Evolutionary conservation across 306 rosid species (phyloP), one percentile per base, ranked within the genome.

Genomic region (Betula pendula): DNA sequence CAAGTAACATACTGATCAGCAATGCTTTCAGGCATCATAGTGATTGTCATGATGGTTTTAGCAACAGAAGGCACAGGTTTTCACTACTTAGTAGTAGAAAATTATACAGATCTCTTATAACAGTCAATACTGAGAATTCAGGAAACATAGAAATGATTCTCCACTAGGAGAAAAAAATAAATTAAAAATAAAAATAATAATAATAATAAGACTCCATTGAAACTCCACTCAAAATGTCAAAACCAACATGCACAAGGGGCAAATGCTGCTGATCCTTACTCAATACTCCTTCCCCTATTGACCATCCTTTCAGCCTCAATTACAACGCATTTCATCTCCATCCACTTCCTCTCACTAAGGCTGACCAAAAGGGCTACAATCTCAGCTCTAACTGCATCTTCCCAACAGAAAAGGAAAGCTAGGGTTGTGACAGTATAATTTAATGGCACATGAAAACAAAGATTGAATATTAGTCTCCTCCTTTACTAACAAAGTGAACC

Each of bases 31-130:
- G 29, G 58, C 20, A 10, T 72, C 16, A 72, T 12, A 17, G 24
- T 6, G 33, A 35, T 45, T 80, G 22, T 43, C 43, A 31, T 53
- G 76, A 68, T 79, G 75, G 19, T 60, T 60, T 60, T 60, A 29
- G 19, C 9, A 60, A 60, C 16, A 25, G 65, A 58, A 58, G 19
- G 9, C 35, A 58, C 1, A 2, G 3, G 66, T 12, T 60, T 60
- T 60, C 20, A 6, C 7, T 5, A 56, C 63, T 56, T 56, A 38
- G 31, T 55, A 56, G 63, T 11, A 56, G 63, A 22, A 10, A 20
- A 56, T 8, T 56, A 56, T 24, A 24, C 63, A 56, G 17, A 24
- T 20, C 31, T 20, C 63, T 56, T 56, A 11, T 12, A 38, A 22
- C 62, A 55, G 27, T 9, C 62, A 20, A 4, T 24, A 55, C 62